These are phyloP conservation scores for Cryptococcus hybrid DNA, from an alignment of 1,284 basidiomycete genomes.

Conservation along the genomic window DNA sequence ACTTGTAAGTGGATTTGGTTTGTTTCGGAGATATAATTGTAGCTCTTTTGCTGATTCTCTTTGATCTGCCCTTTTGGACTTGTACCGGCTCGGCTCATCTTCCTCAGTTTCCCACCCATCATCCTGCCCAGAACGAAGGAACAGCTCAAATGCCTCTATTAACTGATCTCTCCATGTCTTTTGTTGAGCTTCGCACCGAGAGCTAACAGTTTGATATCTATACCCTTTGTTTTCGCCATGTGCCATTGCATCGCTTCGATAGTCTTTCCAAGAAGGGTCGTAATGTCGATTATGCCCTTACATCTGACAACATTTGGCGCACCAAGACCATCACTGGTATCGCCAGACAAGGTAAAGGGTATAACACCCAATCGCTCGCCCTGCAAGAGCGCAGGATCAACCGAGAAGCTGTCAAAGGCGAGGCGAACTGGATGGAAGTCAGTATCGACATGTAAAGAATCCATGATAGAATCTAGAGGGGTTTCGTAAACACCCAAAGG, in stretches of 20 bases:
- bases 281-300: neutral
- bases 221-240: neutral
- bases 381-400: constrained; percentile 1
- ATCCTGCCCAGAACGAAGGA: neutral
- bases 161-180: neutral
- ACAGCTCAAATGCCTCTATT: neutral
- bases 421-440: neutral
- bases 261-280: neutral
- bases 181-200: neutral
- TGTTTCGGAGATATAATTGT: neutral
- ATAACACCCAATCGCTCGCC: constrained; percentile 3
- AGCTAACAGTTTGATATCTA: neutral
- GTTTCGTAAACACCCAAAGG: neutral
- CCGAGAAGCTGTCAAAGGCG: neutral
- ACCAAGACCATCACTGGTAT: neutral
- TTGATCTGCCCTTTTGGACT: neutral
- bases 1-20: neutral
- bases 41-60: neutral
- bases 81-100: neutral
- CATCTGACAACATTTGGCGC: neutral
- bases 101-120: neutral
- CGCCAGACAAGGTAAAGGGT: neutral
- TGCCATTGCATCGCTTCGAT: neutral
- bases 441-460: neutral
- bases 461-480: neutral